phyloP scores from a whole-genome alignment of 129 eudicot genomes.

The Flaveria trinervia region DNA sequence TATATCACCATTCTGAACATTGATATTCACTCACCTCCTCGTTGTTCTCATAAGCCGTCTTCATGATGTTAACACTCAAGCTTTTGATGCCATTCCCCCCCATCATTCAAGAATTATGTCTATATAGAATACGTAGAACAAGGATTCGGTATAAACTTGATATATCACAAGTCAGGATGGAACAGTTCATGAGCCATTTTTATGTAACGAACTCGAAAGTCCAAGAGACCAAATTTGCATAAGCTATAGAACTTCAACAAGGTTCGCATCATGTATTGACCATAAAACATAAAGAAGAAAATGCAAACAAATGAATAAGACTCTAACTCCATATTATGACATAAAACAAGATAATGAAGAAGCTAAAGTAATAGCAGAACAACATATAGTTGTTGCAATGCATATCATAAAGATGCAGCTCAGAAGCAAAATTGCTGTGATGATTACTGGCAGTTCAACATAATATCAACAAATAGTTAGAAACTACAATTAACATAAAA shows the following conservation, averaged over 20 bases:
- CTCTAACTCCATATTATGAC: constrained; percentile 1
- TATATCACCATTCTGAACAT: background rate
- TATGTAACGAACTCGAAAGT: background rate
- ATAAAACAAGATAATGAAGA: background rate
- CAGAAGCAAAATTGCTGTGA: background rate
- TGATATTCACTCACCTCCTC: constrained; percentile 44
- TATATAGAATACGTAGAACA: constrained; percentile 28
- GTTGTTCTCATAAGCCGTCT: constrained; percentile 34
- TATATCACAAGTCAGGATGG: constrained; percentile 12
- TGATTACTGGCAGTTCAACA: background rate
- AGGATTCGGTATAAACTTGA: constrained; percentile 1
- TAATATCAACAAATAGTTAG: too few relatives aligned
- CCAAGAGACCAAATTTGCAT: background rate
- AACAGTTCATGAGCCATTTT: constrained; percentile 12
- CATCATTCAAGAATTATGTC: constrained; percentile 45
- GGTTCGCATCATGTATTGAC: background rate
- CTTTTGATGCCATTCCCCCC: constrained; percentile 43
- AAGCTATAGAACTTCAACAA: background rate
- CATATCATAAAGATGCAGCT: constrained; percentile 17
- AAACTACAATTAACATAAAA: too few relatives aligned
- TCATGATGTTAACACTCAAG: constrained; percentile 54
- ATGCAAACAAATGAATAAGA: background rate
- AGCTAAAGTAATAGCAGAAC: background rate
- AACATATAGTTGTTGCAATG: background rate
- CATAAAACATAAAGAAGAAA: constrained; percentile 6